Conservation (phyloP, 768 basidiomycete genomes). For the Ephemerocybe angulata region DNA sequence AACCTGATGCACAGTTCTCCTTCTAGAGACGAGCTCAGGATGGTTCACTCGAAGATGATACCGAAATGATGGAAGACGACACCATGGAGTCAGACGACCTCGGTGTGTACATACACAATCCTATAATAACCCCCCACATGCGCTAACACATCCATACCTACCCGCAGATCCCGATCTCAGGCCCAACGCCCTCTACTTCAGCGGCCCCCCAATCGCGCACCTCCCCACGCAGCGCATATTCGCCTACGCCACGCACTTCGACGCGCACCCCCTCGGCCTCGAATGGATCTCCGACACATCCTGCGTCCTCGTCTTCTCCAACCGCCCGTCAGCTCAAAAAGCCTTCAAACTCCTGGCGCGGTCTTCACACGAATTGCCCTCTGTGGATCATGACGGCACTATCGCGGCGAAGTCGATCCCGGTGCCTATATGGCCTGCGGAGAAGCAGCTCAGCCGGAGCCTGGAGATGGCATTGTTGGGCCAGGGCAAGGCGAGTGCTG, state of each 20-base stretch:
- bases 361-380: slow-evolving; percentile 36
- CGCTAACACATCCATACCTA: background rate
- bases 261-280: slow-evolving; percentile 66
- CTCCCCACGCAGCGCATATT: slow-evolving; percentile 76
- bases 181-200: slow-evolving; percentile 66
- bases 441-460: slow-evolving; percentile 70
- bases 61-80: slow-evolving; percentile 26
- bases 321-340: slow-evolving; percentile 47
- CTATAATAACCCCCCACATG: background rate
- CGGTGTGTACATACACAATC: background rate
- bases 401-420: slow-evolving; percentile 69
- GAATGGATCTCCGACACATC: slow-evolving; percentile 88
- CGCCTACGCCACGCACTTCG: slow-evolving; percentile 78
- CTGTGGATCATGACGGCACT: slow-evolving; percentile 41
- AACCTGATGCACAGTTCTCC: background rate
- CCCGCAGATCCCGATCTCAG: slow-evolving; percentile 46
- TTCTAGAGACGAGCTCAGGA: slow-evolving; percentile 1
- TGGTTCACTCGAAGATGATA: slow-evolving; percentile 21
- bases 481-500: no score
- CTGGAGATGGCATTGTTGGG: slow-evolving; percentile 62
- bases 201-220: slow-evolving; percentile 67
- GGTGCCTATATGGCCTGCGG: slow-evolving; percentile 71
- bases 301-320: slow-evolving; percentile 72
- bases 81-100: slow-evolving; percentile 31
- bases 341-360: slow-evolving; percentile 53